Evolutionary conservation across 106 monocot species (phyloP).

Genomic region (Iris macrosiphon): DNA sequence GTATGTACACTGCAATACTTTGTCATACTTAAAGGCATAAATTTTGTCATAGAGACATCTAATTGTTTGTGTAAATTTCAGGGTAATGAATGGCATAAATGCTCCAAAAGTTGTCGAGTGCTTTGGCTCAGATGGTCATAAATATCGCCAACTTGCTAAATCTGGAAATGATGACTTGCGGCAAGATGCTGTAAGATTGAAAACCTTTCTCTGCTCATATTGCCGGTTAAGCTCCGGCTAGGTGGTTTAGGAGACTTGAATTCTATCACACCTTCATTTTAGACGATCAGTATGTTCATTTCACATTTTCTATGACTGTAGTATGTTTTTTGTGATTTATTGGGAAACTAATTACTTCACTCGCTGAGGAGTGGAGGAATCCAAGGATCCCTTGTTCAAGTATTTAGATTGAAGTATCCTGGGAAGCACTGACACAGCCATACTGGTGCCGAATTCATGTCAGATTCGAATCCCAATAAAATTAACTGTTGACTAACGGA

Average conservation of each 20-base stretch:
- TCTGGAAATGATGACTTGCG: slow-evolving; percentile 99
- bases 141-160: slow-evolving; percentile 96
- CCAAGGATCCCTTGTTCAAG: no score
- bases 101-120: slow-evolving; percentile 93
- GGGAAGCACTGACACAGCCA: no score
- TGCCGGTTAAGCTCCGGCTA: not conserved
- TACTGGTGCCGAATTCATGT: no score
- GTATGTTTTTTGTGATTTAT: no score
- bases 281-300: not conserved
- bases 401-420: no score
- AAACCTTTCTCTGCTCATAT: not conserved
- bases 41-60: not conserved
- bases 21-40: not conserved
- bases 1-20: slow-evolving; percentile 23
- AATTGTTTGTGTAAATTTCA: slow-evolving; percentile 17
- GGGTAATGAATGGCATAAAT: slow-evolving; percentile 99
- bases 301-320: no score
- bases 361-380: no score
- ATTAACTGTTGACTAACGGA: no score
- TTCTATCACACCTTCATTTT: not conserved
- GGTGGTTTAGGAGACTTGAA: not conserved
- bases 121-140: slow-evolving; percentile 90
- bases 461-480: no score
- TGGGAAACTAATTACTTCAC: no score
- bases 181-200: slow-evolving; percentile 88